Conservation (phyloP, 2,329 filamentous ascomycete genomes). For the Fusarium brachygibbosum region DNA sequence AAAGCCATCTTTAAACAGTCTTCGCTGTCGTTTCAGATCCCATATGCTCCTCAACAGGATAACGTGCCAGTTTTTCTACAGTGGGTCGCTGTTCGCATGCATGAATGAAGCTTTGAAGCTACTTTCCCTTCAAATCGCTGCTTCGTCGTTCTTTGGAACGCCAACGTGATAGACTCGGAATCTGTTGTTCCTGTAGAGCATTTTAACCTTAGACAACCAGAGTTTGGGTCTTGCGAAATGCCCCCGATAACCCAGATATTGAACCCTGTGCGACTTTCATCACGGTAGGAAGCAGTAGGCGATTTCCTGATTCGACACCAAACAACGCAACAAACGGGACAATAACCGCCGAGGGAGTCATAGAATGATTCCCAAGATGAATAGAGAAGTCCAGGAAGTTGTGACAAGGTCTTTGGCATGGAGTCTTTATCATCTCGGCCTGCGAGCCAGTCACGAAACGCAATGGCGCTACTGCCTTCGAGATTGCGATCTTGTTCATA, state of each 20-base stretch:
- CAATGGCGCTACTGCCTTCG: neutral
- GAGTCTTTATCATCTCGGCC: neutral
- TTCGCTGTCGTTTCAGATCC: neutral
- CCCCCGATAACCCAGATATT: neutral
- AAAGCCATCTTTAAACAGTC: neutral
- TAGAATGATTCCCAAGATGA: neutral
- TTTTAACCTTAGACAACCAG: neutral
- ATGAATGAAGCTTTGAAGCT: neutral
- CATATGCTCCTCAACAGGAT: neutral
- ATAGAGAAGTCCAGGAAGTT: neutral
- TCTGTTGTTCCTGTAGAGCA: neutral
- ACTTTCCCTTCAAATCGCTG: neutral
- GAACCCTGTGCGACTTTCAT: neutral
- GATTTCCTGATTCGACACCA: neutral
- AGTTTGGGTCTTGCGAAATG: too few species aligned
- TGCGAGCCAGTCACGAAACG: neutral
- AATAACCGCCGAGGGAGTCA: neutral
- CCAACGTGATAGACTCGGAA: neutral
- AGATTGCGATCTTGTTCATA: neutral
- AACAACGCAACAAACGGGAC: neutral
- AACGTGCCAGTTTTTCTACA: neutral
- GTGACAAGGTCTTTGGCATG: neutral
- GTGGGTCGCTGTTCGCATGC: neutral
- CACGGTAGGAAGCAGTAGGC: neutral
- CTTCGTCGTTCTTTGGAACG: neutral